These are phyloP conservation scores for Paulownia fortunei DNA, from an alignment of 257 asterid species.

Conservation along the genomic window DNA sequence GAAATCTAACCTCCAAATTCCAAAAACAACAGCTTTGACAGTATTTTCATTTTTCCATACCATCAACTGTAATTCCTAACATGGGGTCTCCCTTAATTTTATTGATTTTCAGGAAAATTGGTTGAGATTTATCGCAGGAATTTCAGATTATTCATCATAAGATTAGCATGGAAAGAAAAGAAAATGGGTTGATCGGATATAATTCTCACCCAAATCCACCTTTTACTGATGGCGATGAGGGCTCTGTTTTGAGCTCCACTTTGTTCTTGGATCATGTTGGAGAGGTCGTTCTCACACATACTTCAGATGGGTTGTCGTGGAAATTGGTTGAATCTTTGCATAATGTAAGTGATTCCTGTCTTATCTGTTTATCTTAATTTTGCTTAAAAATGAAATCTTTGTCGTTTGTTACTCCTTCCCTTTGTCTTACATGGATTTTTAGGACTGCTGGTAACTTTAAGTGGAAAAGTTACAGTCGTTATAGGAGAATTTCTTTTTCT, in stretches of 20 bases:
- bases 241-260: slow-evolving; percentile 53
- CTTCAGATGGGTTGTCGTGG: slow-evolving; percentile 73
- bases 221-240: slow-evolving; percentile 37
- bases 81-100: slow-evolving; percentile 21
- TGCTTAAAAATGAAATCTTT: not conserved
- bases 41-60: slow-evolving; percentile 6
- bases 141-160: slow-evolving; percentile 17
- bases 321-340: slow-evolving; percentile 49
- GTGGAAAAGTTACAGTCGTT: slow-evolving; percentile 7
- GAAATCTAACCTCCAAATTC: slow-evolving; percentile 28
- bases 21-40: slow-evolving; percentile 25
- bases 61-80: not conserved
- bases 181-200: slow-evolving; percentile 41
- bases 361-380: not conserved
- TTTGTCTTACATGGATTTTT: slow-evolving; percentile 12
- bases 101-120: not conserved
- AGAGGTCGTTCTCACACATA: slow-evolving; percentile 67
- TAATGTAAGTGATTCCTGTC: slow-evolving; percentile 49
- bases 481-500: not conserved
- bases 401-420: not conserved
- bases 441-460: not conserved
- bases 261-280: slow-evolving; percentile 70
- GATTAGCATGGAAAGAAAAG: slow-evolving; percentile 56
- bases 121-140: slow-evolving; percentile 25
- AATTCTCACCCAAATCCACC: slow-evolving; percentile 44